Evolutionary conservation across 805 yeast genomes (phyloP), one percentile per base, ranked within the genome.

Genomic region (Metschnikowia lachancei): DNA sequence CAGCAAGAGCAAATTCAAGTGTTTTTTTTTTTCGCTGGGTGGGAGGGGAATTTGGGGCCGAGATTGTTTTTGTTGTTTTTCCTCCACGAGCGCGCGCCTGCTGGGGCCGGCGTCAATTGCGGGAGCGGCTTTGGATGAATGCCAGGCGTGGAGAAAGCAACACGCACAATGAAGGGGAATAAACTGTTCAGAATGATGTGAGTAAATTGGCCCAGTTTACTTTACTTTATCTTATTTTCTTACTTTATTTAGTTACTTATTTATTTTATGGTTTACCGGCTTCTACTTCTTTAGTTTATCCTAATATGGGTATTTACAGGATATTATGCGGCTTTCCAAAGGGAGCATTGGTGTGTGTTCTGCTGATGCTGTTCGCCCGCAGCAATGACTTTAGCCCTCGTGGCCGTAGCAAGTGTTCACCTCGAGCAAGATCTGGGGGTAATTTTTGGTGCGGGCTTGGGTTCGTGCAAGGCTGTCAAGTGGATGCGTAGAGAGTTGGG

Each of bases 21-120:
- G 26, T 18, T 42, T 36, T 36, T 36, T 42, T 16, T 22, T 16
- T n/a, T n/a, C n/a, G n/a, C n/a, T n/a, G n/a, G n/a, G 36, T 20
- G 35, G 17, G 24, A 22, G 36, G 30, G 35, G 17, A 10, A 7
- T 43, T 43, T 33, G 46, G 46, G 38, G 39, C 45, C 39, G 20
- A 18, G 10, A 31, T 43, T 43, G 47, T 44, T 44, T 44, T 44
- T 33, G 47, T 44, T 44, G n/a, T n/a, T 44, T 35, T 20, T 26
- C 36, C 36, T 22, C 32, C 35, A 16, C 19, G 35, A 32, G 46
- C 34, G 46, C 46, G 46, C 46, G 42, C 44, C 33, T 24, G 13
- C 14, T 11, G 13, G 37, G 37, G 24, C 26, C 37, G 8, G 18
- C 4, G 26, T n/a, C 14, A 14, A 17, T 19, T 19, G 16, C 13